Conservation (phyloP, 2,329 filamentous ascomycete species). For the Xylaria sp. region DNA sequence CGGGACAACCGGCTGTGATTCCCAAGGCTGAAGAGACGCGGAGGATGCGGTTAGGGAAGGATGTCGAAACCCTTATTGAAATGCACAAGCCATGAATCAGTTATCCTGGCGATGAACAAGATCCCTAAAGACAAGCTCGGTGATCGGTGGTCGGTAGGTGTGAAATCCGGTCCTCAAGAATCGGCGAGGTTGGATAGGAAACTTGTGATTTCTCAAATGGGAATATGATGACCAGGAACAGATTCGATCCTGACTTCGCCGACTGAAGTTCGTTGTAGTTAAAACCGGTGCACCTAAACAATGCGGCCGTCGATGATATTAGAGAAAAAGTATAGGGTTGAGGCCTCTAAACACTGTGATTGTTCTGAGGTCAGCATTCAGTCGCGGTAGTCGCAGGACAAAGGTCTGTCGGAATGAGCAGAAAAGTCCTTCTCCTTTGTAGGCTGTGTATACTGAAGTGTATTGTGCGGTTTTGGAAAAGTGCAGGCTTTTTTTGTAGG, state of each 20-base stretch:
- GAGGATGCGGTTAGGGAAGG: slow-evolving; percentile 23
- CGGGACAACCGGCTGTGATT: slow-evolving; percentile 32
- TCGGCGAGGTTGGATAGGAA: background rate
- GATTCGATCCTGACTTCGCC: background rate
- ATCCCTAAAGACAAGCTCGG: slow-evolving; percentile 1
- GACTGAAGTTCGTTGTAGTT: no score
- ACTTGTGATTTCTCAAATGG: background rate
- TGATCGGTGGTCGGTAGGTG: background rate
- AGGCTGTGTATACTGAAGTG: background rate
- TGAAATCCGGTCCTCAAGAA: background rate
- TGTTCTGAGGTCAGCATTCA: slow-evolving; percentile 7
- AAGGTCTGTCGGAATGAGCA: slow-evolving; percentile 5
- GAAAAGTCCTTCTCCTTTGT: background rate
- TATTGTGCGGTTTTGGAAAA: background rate
- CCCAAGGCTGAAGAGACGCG: slow-evolving; percentile 45
- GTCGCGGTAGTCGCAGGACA: slow-evolving; percentile 6
- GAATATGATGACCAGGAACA: background rate
- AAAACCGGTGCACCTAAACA: no score
- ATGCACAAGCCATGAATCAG: slow-evolving; percentile 42
- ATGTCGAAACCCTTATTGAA: slow-evolving; percentile 39
- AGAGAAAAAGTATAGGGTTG: slow-evolving; percentile 15
- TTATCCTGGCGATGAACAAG: slow-evolving; percentile 12
- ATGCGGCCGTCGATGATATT: slow-evolving; percentile 13
- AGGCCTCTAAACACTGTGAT: slow-evolving; percentile 18
- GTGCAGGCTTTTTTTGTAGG: background rate